A percentile compares a stretch with the other conserved stretches of the same genome.
These are phyloP conservation scores for Epichloe hybrida DNA, from an alignment of 2,329 filamentous ascomycete genomes.

Conservation along the genomic window DNA sequence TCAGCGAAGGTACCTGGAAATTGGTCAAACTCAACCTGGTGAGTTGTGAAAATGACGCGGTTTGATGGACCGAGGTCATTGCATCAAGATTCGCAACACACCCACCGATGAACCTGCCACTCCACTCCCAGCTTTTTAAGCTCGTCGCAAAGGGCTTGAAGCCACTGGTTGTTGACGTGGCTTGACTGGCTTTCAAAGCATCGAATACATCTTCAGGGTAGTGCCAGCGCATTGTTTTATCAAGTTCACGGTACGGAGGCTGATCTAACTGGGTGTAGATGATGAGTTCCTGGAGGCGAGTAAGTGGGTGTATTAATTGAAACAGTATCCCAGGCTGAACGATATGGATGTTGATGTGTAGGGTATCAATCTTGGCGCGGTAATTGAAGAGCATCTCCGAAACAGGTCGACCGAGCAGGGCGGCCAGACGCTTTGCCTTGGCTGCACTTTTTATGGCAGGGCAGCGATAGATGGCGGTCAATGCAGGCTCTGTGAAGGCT, in stretches of 20 bases:
- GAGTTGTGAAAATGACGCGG: conserved; percentile 41
- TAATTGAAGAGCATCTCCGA: conserved; percentile 46
- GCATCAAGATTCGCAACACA: conserved; percentile 32
- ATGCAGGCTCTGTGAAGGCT: conserved; percentile 55
- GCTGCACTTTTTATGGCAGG: conserved; percentile 44
- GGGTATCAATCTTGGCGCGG: conserved; percentile 52
- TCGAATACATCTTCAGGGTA: conserved; percentile 55
- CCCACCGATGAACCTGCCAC: conserved; percentile 36
- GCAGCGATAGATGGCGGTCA: conserved; percentile 57
- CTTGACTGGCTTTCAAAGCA: conserved; percentile 42
- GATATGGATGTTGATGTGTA: conserved; percentile 60
- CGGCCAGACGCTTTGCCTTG: conserved; percentile 31
- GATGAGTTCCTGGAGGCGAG: conserved; percentile 55
- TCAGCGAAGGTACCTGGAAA: conserved; percentile 42
- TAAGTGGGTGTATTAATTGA: conserved; percentile 49
- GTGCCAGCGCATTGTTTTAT: conserved; percentile 49
- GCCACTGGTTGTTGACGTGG: conserved; percentile 16
- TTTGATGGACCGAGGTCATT: conserved; percentile 38
- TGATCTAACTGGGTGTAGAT: conserved; percentile 58
- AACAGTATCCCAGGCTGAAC: conserved; percentile 28
- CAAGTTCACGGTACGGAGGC: conserved; percentile 48
- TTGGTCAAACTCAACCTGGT: conserved; percentile 48
- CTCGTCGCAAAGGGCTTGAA: conserved; percentile 19
- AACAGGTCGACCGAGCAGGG: conserved; percentile 41
- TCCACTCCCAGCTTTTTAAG: conserved; percentile 48